Conservation (phyloP, 2,329 filamentous ascomycete species). For the Calonectria naviculata region DNA sequence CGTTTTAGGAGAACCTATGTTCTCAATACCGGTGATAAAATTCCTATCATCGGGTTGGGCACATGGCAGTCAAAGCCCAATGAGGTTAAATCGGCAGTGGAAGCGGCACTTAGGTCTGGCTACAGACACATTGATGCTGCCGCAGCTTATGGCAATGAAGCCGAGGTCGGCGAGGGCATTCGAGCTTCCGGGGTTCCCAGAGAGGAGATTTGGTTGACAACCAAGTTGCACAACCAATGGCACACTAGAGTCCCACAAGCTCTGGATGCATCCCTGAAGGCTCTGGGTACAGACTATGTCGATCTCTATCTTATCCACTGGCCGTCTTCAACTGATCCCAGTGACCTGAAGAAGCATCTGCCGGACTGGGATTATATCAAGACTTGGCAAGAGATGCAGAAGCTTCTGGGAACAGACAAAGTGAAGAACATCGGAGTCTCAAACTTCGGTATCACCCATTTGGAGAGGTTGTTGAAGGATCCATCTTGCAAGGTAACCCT, state of each 20-base stretch:
- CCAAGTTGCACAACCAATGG: not conserved
- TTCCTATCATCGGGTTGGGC: not conserved
- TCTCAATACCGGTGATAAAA: not conserved
- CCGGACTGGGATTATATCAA: not conserved
- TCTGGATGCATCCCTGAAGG: not conserved
- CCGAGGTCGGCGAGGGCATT: not conserved
- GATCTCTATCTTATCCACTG: not conserved
- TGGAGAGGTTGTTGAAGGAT: not conserved
- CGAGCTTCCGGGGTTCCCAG: not conserved
- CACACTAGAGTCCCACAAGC: not conserved
- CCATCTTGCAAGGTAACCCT: not conserved
- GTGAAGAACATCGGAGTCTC: not conserved
- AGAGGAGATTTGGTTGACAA: not conserved
- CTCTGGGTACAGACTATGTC: not conserved
- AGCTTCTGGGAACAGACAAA: not conserved
- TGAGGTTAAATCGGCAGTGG: not conserved
- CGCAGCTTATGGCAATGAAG: not conserved
- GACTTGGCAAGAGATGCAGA: not conserved
- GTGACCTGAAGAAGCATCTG: not conserved
- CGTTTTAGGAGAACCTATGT: not conserved
- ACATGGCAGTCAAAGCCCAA: not conserved
- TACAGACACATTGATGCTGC: not conserved
- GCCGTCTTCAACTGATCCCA: not conserved
- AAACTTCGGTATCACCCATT: not conserved
- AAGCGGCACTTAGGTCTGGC: not conserved